Evolutionary conservation across 1,284 basidiomycete genomes (phyloP), one percentile per base, ranked within the genome.

Genomic region (Ceratobasidium theobromae): DNA sequence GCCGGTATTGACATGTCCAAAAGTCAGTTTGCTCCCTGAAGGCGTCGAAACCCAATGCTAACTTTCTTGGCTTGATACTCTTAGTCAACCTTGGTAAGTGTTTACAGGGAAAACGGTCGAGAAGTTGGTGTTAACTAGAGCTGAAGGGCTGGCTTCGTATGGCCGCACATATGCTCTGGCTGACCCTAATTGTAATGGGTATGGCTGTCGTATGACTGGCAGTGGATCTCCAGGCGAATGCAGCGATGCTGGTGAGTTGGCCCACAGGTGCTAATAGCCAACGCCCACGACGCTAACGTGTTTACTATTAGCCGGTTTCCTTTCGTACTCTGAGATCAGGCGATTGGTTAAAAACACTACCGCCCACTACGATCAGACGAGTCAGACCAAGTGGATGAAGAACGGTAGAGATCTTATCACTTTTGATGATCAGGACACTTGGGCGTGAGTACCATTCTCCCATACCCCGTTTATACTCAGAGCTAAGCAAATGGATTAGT

Each of bases 381-480:
- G 53, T 8, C 53, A 55, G 27, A 55, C 53, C 21, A 55, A 55
- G n/a, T 55, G 53, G 53, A 43, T 55, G 38, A 55, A 55, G 53
- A 55, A 45, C 53, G 53, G 38, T 23, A 40, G 53, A 14, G 53
- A n/a, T n/a, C n/a, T n/a, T n/a, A n/a, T n/a, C n/a, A n/a, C n/a
- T n/a, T n/a, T n/a, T n/a, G n/a, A n/a, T 25, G 53, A 55, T 25
- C 41, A 55, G 40, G 53, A 55, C 30, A 55, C 53, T 43, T 55
- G 53, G 53, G 53, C 53, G 53, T 55, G 30, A 43, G 53, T 43
- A 28, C 23, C 23, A 4, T 6, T 18, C n/a, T 27, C 25, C 6
- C 35, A 38, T 38, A 16, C 6, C 8, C 6, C 8, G 11, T 21
- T 43, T 16, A 12, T 40, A 33, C 38, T 30, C n/a, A 43, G 45